A percentile compares a stretch with the other conserved stretches of the same genome.
Conservation (phyloP, 2,329 filamentous ascomycete genomes). For the Ophidiomyces ophidiicola region DNA sequence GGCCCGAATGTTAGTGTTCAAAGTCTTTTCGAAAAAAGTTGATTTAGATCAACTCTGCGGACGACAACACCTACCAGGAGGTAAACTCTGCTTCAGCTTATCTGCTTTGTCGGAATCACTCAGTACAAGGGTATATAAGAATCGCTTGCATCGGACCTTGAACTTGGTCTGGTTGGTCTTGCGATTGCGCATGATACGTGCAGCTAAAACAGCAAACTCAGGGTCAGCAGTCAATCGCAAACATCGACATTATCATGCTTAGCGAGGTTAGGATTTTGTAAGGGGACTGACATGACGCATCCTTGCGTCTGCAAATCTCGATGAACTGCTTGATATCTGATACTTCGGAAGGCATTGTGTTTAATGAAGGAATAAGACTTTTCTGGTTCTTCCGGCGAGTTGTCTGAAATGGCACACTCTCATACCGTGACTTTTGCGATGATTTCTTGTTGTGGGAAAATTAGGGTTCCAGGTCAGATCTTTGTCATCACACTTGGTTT, state of each 20-base stretch:
- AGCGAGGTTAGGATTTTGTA: too few relatives aligned
- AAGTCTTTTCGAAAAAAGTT: not conserved
- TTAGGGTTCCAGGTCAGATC: too few relatives aligned
- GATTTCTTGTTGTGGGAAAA: constrained; percentile 14
- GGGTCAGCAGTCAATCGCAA: not conserved
- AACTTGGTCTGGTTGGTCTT: constrained; percentile 93
- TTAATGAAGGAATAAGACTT: constrained; percentile 3
- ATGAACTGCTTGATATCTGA: constrained; percentile 99
- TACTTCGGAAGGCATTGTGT: constrained; percentile 95
- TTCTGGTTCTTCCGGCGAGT: not conserved
- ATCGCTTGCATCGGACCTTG: constrained; percentile 97
- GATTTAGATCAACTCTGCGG: not conserved
- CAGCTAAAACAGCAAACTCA: constrained; percentile 45
- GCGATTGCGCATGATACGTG: constrained; percentile 92
- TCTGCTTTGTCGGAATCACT: constrained; percentile 99
- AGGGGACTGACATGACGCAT: constrained; percentile 89
- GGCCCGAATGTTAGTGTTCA: too few relatives aligned
- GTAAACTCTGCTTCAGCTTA: constrained; percentile 98
- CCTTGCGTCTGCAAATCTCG: constrained; percentile 99
- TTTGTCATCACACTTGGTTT: too few relatives aligned
- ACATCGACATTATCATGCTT: too few relatives aligned
- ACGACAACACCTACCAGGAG: constrained; percentile 62
- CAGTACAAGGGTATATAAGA: constrained; percentile 96
- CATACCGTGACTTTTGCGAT: constrained; percentile 4
- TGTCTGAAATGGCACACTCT: constrained; percentile 16